These are phyloP conservation scores for Chrysosphaeria jannelii DNA, from an alignment of 2,329 filamentous ascomycete genomes.

Conservation along the genomic window DNA sequence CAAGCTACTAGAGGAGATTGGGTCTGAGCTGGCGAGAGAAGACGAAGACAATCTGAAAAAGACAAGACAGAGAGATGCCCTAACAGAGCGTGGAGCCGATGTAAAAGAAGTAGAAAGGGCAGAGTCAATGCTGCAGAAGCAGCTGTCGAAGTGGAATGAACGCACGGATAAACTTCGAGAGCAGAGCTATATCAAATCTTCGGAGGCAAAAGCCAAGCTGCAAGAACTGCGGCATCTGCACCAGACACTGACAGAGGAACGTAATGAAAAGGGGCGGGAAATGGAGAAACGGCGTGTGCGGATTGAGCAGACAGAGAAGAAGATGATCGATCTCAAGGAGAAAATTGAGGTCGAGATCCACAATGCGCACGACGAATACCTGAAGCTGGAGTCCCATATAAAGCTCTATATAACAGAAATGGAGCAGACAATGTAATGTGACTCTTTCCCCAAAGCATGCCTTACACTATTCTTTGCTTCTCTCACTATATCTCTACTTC, in stretches of 20 bases:
- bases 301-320: constrained; percentile 96
- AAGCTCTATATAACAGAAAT: constrained; percentile 96
- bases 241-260: constrained; percentile 53
- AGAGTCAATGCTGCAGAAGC: constrained; percentile 55
- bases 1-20: constrained; percentile 67
- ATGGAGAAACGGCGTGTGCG: constrained; percentile 78
- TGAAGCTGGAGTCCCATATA: constrained; percentile 93
- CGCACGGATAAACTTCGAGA: constrained; percentile 59
- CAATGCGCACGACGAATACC: constrained; percentile 69
- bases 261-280: constrained; percentile 61
- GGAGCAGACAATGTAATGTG: constrained; percentile 58
- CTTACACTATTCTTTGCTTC: too few species aligned
- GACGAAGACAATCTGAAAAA: constrained; percentile 69
- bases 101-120: constrained; percentile 76
- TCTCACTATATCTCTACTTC: too few species aligned
- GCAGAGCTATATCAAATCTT: constrained; percentile 53
- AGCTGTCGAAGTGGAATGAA: constrained; percentile 62
- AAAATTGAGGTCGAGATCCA: constrained; percentile 90
- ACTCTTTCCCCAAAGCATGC: too few species aligned
- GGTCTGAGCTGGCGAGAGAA: constrained; percentile 59
- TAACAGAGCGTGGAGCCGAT: constrained; percentile 67
- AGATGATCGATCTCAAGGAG: constrained; percentile 96
- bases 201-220: constrained; percentile 63
- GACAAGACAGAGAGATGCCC: constrained; percentile 52
- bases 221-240: constrained; percentile 62